Percentiles rank a stretch among this genome's conserved stretches.
These are phyloP conservation scores for Lagenidium sp. DNA, from an alignment of 352 stramenopile genomes.

Conservation along the genomic window DNA sequence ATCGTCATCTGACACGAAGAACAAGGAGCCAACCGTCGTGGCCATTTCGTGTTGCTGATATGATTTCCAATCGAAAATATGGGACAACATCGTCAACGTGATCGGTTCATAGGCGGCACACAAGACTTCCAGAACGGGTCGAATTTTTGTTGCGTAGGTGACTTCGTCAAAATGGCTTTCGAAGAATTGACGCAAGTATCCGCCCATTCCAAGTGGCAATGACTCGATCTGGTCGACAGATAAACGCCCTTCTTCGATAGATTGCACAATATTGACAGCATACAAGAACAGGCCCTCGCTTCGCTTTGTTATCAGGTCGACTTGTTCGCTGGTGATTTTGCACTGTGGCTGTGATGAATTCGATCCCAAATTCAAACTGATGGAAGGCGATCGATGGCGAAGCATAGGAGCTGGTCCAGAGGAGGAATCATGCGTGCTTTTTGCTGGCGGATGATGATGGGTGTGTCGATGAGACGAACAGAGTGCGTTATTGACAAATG, in stretches of 20 bases:
- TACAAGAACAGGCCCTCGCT: slow-evolving; percentile 68
- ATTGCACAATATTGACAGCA: slow-evolving; percentile 67
- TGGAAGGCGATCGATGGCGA: slow-evolving; percentile 11
- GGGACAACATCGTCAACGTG: slow-evolving; percentile 25
- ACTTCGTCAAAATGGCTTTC: slow-evolving; percentile 47
- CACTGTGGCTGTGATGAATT: neutral
- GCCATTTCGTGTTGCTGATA: slow-evolving; percentile 57
- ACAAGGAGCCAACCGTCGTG: slow-evolving; percentile 38
- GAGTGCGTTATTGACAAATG: slow-evolving; percentile 15
- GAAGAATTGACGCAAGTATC: slow-evolving; percentile 66
- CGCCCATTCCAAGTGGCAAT: slow-evolving; percentile 51
- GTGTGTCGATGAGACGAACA: slow-evolving; percentile 2
- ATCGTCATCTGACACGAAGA: slow-evolving; percentile 37
- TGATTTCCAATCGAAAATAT: slow-evolving; percentile 40
- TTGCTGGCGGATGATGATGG: slow-evolving; percentile 3
- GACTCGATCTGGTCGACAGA: slow-evolving; percentile 34
- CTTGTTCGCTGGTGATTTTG: slow-evolving; percentile 19
- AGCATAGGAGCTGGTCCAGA: neutral
- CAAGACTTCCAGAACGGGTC: slow-evolving; percentile 55
- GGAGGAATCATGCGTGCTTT: too few relatives aligned
- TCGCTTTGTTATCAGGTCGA: slow-evolving; percentile 39
- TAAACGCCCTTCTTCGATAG: slow-evolving; percentile 39
- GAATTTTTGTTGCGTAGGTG: slow-evolving; percentile 45
- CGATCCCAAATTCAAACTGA: slow-evolving; percentile 1
- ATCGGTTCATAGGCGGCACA: slow-evolving; percentile 63